A percentile compares a stretch with the other conserved stretches of the same genome.
These are phyloP conservation scores for Fraxinus albicans DNA, from an alignment of 305 asterid species.

Conservation along the genomic window DNA sequence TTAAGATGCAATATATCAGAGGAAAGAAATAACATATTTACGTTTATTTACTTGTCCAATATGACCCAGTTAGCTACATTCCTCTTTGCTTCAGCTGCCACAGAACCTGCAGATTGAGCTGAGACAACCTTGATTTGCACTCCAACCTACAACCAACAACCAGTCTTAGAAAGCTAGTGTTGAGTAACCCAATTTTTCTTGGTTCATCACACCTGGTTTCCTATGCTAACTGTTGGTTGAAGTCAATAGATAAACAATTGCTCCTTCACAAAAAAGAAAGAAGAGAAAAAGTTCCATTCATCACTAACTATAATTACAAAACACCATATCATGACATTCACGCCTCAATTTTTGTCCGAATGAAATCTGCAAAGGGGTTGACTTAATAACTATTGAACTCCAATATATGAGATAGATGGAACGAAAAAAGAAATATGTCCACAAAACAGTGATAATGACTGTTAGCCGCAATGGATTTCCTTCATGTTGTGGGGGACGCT, in stretches of 20 bases:
- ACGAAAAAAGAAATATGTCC: neutral
- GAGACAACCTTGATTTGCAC: constrained; percentile 69
- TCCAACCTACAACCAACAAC: constrained; percentile 47
- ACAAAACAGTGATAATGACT: neutral
- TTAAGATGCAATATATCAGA: constrained; percentile 10
- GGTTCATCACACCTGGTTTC: neutral
- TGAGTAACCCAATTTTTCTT: neutral
- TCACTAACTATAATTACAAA: neutral
- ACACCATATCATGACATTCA: neutral
- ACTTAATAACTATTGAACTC: neutral
- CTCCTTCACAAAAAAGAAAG: neutral
- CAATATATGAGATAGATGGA: neutral
- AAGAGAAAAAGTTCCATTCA: neutral
- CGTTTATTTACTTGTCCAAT: constrained; percentile 77
- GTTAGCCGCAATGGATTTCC: neutral
- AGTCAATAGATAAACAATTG: neutral
- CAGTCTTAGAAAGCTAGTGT: constrained; percentile 4
- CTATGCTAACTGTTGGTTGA: neutral
- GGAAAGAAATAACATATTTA: constrained; percentile 49
- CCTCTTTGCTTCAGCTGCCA: constrained; percentile 65
- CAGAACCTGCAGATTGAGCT: constrained; percentile 51
- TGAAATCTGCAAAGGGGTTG: neutral
- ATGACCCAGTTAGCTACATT: constrained; percentile 63
- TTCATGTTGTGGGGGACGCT: neutral
- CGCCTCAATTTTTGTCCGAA: neutral